Conservation (phyloP, 148 eudicot species). For the Fallopia convolvulus region DNA sequence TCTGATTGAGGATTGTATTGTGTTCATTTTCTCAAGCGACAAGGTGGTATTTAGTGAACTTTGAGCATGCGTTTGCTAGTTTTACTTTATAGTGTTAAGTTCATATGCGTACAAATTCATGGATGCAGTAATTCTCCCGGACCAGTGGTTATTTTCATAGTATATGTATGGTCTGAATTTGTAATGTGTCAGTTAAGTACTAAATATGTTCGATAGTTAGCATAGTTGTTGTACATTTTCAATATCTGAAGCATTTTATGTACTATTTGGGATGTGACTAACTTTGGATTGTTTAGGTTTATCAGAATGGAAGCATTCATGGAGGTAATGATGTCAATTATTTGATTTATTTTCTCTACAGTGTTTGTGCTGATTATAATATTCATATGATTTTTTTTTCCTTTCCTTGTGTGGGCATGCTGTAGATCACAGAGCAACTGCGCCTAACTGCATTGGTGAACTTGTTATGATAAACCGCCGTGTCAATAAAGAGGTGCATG, state of each 20-base stretch:
- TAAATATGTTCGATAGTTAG: neutral
- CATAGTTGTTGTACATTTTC: neutral
- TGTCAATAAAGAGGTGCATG: conserved; percentile 31
- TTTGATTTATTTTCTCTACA: neutral
- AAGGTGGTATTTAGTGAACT: neutral
- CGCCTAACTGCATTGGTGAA: conserved; percentile 70
- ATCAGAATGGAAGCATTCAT: conserved; percentile 42
- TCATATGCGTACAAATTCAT: neutral
- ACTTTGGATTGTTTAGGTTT: conserved; percentile 40
- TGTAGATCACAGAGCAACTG: conserved; percentile 26
- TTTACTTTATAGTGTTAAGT: neutral
- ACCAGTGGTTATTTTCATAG: neutral
- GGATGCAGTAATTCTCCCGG: neutral
- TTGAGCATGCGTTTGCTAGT: neutral
- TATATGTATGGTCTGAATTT: neutral
- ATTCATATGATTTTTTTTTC: neutral
- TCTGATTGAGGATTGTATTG: neutral
- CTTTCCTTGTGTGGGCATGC: conserved; percentile 25
- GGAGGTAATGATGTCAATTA: conserved; percentile 32
- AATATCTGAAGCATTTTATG: neutral
- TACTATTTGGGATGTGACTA: conserved; percentile 17
- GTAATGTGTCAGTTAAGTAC: neutral
- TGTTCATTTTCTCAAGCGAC: neutral
- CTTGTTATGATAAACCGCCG: conserved; percentile 42
- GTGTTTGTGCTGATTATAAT: neutral